Percentiles rank a stretch among this genome's conserved stretches.
Evolutionary conservation across 352 stramenopile species (phyloP).

Genomic region (Nothophytophthora sp.): DNA sequence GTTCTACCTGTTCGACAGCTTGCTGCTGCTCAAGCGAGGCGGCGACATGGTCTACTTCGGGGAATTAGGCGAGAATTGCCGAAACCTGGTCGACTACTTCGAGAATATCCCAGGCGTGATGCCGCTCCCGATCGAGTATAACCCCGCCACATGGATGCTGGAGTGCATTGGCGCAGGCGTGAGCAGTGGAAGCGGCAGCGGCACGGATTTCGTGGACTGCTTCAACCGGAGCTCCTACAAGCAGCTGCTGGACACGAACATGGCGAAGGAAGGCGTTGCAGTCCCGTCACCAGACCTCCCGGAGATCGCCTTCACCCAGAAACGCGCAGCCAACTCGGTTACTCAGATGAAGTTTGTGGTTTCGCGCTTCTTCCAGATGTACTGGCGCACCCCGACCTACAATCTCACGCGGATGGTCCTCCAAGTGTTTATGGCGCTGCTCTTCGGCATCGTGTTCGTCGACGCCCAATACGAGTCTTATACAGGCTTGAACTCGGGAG

Average conservation of each 20-base stretch:
- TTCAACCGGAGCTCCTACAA: slow-evolving; percentile 17
- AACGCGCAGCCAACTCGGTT: slow-evolving; percentile 16
- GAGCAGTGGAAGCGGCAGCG: slow-evolving; percentile 8
- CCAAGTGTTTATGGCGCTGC: slow-evolving; percentile 50
- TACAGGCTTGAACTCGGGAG: slow-evolving; percentile 28
- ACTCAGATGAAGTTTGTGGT: slow-evolving; percentile 32
- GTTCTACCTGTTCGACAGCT: slow-evolving; percentile 75
- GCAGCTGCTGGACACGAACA: slow-evolving; percentile 6
- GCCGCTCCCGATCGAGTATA: slow-evolving; percentile 40
- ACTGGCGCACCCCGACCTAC: slow-evolving; percentile 66
- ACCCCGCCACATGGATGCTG: slow-evolving; percentile 29
- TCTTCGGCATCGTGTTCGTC: slow-evolving; percentile 75
- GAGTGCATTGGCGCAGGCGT: slow-evolving; percentile 47
- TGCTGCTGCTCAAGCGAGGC: slow-evolving; percentile 62
- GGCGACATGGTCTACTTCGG: slow-evolving; percentile 43
- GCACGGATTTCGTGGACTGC: slow-evolving; percentile 17
- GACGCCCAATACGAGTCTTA: slow-evolving; percentile 28
- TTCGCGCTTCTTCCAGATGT: slow-evolving; percentile 27
- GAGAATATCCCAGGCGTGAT: slow-evolving; percentile 14
- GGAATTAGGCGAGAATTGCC: slow-evolving; percentile 25
- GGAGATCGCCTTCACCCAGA: slow-evolving; percentile 27
- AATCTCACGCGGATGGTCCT: slow-evolving; percentile 67
- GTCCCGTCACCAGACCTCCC: slow-evolving; percentile 9
- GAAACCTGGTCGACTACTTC: slow-evolving; percentile 37
- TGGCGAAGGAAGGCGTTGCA: slow-evolving; percentile 27